Percentiles rank a stretch among this genome's conserved stretches.
Conservation (phyloP, 2,329 filamentous ascomycete genomes). For the Cordyceps fumosorosea region DNA sequence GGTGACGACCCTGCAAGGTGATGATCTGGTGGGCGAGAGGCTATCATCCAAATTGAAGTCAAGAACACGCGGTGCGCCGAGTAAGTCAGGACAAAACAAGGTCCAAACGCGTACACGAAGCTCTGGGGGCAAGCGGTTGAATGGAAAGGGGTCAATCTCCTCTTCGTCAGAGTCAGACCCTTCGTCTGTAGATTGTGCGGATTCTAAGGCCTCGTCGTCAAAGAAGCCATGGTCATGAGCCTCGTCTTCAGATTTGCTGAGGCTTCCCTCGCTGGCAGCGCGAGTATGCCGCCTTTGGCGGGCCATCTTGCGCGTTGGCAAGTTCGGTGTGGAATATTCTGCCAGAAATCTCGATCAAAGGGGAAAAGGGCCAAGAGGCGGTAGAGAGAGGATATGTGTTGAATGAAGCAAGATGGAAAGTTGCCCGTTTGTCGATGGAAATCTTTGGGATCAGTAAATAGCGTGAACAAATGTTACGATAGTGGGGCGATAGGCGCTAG, state of each 20-base stretch:
- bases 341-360: neutral
- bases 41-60: conserved; percentile 20
- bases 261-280: neutral
- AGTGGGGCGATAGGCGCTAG: conserved; percentile 1
- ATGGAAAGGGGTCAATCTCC: conserved; percentile 20
- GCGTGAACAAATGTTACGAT: neutral
- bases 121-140: conserved; percentile 27
- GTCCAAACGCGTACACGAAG: conserved; percentile 29
- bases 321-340: neutral
- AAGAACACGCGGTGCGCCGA: conserved; percentile 22
- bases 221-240: neutral
- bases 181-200: neutral
- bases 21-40: conserved; percentile 6
- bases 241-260: neutral
- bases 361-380: neutral
- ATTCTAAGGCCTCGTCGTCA: conserved; percentile 10
- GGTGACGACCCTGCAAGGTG: conserved; percentile 14
- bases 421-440: neutral
- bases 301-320: conserved; percentile 6
- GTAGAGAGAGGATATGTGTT: neutral
- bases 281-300: neutral
- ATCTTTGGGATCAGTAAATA: neutral
- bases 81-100: conserved; percentile 25
- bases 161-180: conserved; percentile 4
- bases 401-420: neutral